These are phyloP conservation scores for Calocybe indica DNA, from an alignment of 768 basidiomycete species.

Conservation along the genomic window DNA sequence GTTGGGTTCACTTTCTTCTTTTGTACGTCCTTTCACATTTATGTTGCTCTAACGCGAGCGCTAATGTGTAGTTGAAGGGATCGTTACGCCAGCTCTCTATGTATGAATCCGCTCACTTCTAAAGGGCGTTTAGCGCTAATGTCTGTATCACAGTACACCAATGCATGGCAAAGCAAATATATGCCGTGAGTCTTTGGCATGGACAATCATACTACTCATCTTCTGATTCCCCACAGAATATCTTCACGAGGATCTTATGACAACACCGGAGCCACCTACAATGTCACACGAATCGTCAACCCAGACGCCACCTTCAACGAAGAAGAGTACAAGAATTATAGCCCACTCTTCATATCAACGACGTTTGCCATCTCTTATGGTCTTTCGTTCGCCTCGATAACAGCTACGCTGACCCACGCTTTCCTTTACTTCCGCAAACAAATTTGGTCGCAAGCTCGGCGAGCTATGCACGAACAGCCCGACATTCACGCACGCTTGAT, in stretches of 20 bases:
- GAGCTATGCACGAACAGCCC: conserved; percentile 71
- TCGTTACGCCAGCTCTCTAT: conserved; percentile 58
- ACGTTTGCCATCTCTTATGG: conserved; percentile 79
- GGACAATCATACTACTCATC: neutral
- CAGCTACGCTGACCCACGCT: conserved; percentile 68
- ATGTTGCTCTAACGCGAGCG: neutral
- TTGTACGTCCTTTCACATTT: conserved; percentile 29
- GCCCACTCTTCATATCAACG: conserved; percentile 59
- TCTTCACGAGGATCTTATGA: conserved; percentile 63
- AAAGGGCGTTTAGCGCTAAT: neutral
- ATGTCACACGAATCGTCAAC: conserved; percentile 53
- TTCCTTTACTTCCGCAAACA: conserved; percentile 73
- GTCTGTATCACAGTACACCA: conserved; percentile 40
- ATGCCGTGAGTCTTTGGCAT: conserved; percentile 38
- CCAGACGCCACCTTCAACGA: conserved; percentile 49
- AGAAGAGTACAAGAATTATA: conserved; percentile 48
- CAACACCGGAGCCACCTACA: conserved; percentile 51
- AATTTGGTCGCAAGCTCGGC: conserved; percentile 65
- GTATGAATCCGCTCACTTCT: conserved; percentile 18
- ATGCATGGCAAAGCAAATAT: conserved; percentile 52
- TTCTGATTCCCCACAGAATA: conserved; percentile 28
- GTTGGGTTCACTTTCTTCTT: conserved; percentile 63
- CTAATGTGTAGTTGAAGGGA: conserved; percentile 23
- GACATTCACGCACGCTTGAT: conserved; percentile 85
- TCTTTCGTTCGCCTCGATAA: conserved; percentile 78